These are phyloP conservation scores for Ceratobasidium sp. DNA, from an alignment of 1,284 basidiomycete species.

Conservation along the genomic window DNA sequence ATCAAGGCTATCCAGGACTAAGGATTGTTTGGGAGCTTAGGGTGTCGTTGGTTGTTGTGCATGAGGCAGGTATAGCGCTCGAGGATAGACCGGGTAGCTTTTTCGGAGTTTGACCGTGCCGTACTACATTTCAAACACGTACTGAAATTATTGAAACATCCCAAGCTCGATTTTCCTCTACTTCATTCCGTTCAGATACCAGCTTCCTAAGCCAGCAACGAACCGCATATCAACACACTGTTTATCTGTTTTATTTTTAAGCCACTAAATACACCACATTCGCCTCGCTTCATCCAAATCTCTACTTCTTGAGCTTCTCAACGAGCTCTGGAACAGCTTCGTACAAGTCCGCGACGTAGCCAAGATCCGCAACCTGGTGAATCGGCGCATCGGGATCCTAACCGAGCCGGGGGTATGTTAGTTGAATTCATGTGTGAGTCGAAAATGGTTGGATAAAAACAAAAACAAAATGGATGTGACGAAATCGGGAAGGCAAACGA, in stretches of 20 bases:
- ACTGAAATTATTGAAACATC: too few species aligned
- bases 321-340: conserved; percentile 90
- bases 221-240: background rate
- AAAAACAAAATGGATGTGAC: background rate
- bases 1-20: conserved; percentile 33
- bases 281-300: background rate
- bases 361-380: conserved; percentile 98
- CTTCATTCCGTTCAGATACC: too few species aligned
- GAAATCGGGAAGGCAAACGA: too few species aligned
- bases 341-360: conserved; percentile 93
- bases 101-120: too few species aligned
- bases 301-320: conserved; percentile 80
- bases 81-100: too few species aligned
- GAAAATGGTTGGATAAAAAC: background rate
- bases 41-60: background rate
- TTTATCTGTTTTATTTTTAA: too few species aligned
- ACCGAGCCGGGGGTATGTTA: background rate
- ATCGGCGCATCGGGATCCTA: conserved; percentile 98
- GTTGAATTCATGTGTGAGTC: background rate
- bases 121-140: too few species aligned
- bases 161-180: too few species aligned
- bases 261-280: too few species aligned
- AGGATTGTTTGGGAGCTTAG: background rate
- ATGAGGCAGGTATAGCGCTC: too few species aligned
- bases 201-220: background rate